phyloP scores from a whole-genome alignment of 345 rosid genomes.

The Hibiscus mutabilis region DNA sequence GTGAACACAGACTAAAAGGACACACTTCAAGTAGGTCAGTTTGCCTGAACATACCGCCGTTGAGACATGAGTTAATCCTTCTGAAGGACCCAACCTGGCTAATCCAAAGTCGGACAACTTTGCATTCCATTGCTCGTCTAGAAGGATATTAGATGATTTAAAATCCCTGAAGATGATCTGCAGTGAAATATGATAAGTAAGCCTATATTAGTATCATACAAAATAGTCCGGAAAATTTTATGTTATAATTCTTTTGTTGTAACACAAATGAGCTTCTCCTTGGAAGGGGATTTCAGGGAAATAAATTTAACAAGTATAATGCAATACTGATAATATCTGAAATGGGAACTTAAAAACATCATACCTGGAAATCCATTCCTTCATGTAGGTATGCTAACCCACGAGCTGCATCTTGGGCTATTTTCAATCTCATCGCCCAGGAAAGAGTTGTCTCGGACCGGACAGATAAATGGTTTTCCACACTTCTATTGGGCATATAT shows the following conservation, averaged over 20 bases:
- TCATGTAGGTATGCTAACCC: constrained; percentile 82
- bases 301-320: not conserved
- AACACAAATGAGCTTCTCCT: not conserved
- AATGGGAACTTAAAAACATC: not conserved
- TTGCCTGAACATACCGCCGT: constrained; percentile 53
- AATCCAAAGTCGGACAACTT: constrained; percentile 93
- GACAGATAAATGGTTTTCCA: constrained; percentile 56
- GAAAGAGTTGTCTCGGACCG: constrained; percentile 48
- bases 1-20: not conserved
- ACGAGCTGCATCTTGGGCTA: constrained; percentile 90
- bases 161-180: constrained; percentile 86
- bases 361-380: constrained; percentile 88
- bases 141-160: constrained; percentile 84
- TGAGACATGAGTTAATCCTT: constrained; percentile 84
- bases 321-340: not conserved
- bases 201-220: not conserved
- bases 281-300: not conserved
- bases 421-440: constrained; percentile 70
- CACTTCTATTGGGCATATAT: constrained; percentile 77
- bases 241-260: not conserved
- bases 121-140: constrained; percentile 85
- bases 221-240: not conserved
- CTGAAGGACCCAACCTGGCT: constrained; percentile 86
- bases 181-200: constrained; percentile 3
- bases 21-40: not conserved